Evolutionary conservation across 441 rosid species (phyloP).

Genomic region (Corymbia calophylla): DNA sequence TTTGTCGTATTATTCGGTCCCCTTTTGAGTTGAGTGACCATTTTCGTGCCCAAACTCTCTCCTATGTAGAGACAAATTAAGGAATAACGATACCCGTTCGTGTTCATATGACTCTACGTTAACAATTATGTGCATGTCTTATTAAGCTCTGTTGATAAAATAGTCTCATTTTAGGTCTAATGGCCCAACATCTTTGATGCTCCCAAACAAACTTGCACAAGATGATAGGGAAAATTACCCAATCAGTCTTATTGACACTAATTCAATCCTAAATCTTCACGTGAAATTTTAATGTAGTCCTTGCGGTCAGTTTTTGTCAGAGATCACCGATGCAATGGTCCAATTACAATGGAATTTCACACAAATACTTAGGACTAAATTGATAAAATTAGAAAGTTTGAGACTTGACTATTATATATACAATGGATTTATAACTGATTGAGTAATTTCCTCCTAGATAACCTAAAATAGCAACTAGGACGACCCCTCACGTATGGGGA

Average conservation of each 20-base stretch:
- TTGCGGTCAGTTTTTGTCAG: background rate
- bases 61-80: background rate
- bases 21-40: background rate
- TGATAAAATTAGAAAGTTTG: background rate
- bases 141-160: background rate
- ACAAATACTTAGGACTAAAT: background rate
- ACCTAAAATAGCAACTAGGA: background rate
- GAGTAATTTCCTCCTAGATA: background rate
- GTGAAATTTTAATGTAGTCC: background rate
- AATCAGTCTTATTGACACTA: background rate
- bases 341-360: background rate
- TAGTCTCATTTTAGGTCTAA: background rate
- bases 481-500: background rate
- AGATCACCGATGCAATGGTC: accelerated
- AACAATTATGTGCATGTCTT: background rate
- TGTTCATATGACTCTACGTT: background rate
- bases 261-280: background rate
- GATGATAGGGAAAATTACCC: background rate
- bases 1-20: background rate
- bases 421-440: background rate
- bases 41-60: background rate
- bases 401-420: background rate
- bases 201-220: background rate
- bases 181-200: background rate
- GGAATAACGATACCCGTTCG: background rate